A percentile compares a stretch with the other conserved stretches of the same genome.
Conservation (phyloP, 2,329 filamentous ascomycete genomes). For the Penicillium sp. region DNA sequence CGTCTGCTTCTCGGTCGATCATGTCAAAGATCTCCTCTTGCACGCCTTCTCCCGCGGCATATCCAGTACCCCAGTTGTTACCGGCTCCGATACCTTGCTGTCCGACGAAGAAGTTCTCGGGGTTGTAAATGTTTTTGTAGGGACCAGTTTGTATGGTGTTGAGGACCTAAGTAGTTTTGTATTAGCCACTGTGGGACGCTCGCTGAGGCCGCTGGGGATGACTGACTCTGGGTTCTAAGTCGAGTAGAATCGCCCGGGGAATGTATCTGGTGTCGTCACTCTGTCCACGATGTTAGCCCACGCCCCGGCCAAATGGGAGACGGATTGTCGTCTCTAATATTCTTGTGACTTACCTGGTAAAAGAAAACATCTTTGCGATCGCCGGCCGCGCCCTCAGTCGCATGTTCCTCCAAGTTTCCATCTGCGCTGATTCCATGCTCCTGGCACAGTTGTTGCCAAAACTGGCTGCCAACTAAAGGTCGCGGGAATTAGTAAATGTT, state of each 20-base stretch:
- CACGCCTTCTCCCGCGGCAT: conserved; percentile 86
- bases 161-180: conserved; percentile 64
- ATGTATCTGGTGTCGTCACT: conserved; percentile 99
- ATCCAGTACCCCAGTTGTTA: conserved; percentile 98
- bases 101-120: conserved; percentile 97
- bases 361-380: conserved; percentile 99
- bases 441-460: conserved; percentile 98
- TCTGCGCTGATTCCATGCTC: conserved; percentile 98
- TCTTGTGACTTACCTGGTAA: conserved; percentile 65
- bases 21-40: conserved; percentile 99
- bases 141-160: conserved; percentile 89
- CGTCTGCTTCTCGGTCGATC: conserved; percentile 97
- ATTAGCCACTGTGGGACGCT: conserved; percentile 7
- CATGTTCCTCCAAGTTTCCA: conserved; percentile 96
- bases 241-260: conserved; percentile 89
- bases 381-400: conserved; percentile 77
- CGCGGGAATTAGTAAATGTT: conserved; percentile 32
- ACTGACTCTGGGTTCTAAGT: conserved; percentile 82
- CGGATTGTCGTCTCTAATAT: neutral
- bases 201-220: neutral
- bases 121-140: conserved; percentile 99
- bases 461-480: conserved; percentile 82
- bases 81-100: conserved; percentile 92
- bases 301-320: neutral
- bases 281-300: conserved; percentile 43